Evolutionary conservation across 345 rosid species (phyloP), one percentile per base, ranked within the genome.

Genomic region (Eucalyptus regnans): DNA sequence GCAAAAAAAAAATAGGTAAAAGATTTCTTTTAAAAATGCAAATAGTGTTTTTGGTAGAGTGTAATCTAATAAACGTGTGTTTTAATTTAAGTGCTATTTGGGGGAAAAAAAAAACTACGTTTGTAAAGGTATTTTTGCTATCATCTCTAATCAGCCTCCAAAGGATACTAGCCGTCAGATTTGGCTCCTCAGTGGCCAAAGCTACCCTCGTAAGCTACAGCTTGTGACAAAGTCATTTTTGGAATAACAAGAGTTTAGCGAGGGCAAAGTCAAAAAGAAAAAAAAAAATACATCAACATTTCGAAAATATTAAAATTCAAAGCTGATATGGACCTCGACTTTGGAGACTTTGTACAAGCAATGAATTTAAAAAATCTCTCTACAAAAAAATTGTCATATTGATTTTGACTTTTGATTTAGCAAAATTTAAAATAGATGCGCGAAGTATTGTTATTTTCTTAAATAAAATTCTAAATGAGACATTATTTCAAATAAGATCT

Each of bases 141-240:
- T 22, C 4, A 12, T 9, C 62, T 56, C 62, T 1, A 9, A 0
- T 23, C 62, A 1, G 12, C 5, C 62, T 56, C 27, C 27, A 20
- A 56, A 56, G 62, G 62, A 22, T 56, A 23, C 62, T 56, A 0
- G 29, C 3, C 6, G 1, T 23, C 6, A 22, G 1, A 22, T 56
- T 4, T 56, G 27, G 62, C 62, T 8, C 3, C 12, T 56, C 62
- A 0, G 0, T 56, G 60, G 5, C 5, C 27, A 56, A 54, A 8
- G 60, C 60, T 56, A 9, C 12, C 27, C 27, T 54, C 0, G 5
- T 56, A 56, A 0, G 27, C 5, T 22, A 8, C 5, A 1, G 5
- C 27, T 20, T 22, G 60, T 22, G 60, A 22, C 25, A 22, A 56
- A 20, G 27, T 56, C 27, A 22, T 56, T 56, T 56, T 56, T 9